Evolutionary conservation across 768 basidiomycete genomes (phyloP).

Genomic region (Suillus variegatus): DNA sequence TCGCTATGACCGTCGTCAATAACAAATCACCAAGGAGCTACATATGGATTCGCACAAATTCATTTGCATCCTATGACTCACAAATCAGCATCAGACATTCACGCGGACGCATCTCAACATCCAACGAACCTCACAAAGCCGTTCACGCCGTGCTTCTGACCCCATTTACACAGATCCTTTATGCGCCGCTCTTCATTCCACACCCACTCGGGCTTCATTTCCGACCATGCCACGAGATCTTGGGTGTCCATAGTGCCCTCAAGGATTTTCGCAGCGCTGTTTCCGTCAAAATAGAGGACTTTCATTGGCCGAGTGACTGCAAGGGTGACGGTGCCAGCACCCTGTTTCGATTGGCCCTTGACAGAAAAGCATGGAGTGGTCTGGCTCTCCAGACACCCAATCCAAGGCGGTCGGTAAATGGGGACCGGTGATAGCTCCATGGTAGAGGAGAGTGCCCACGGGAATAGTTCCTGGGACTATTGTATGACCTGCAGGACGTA

Average conservation of each 20-base stretch:
- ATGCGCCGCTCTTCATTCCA: slow-evolving; percentile 28
- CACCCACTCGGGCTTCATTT: slow-evolving; percentile 17
- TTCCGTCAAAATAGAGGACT: slow-evolving; percentile 36
- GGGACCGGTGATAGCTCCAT: slow-evolving; percentile 23
- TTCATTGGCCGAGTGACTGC: slow-evolving; percentile 27
- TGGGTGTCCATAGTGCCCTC: slow-evolving; percentile 36
- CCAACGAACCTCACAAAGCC: slow-evolving; percentile 32
- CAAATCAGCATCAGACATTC: background rate
- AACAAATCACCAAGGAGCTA: background rate
- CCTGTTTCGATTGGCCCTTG: slow-evolving; percentile 3
- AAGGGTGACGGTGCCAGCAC: slow-evolving; percentile 35
- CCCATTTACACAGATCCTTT: slow-evolving; percentile 35
- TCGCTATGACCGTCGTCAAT: slow-evolving; percentile 35
- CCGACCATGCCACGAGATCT: slow-evolving; percentile 36
- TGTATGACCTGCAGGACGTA: slow-evolving; percentile 23
- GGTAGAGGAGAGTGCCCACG: slow-evolving; percentile 38
- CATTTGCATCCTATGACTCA: slow-evolving; percentile 44
- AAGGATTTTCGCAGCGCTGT: slow-evolving; percentile 29
- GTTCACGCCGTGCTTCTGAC: slow-evolving; percentile 30
- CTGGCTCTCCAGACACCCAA: slow-evolving; percentile 38
- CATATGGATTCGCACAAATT: slow-evolving; percentile 39
- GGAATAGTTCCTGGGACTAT: slow-evolving; percentile 36
- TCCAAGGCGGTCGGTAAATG: slow-evolving; percentile 12
- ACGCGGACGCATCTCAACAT: background rate
- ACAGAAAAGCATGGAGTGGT: slow-evolving; percentile 40